Evolutionary conservation across 345 rosid genomes (phyloP), one percentile per base, ranked within the genome.

Genomic region (Salix exigua): DNA sequence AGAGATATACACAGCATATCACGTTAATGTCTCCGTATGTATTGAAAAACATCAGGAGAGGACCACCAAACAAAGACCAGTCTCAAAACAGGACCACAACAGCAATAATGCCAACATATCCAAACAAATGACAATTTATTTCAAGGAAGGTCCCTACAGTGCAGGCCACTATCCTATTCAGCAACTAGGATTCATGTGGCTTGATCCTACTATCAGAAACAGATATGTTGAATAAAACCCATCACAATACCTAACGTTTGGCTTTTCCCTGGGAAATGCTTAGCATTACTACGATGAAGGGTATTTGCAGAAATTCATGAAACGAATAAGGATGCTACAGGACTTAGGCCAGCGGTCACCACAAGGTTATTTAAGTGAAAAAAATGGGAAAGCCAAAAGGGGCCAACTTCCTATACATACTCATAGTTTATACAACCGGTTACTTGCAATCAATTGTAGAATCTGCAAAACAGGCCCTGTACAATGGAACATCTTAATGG

Each of bases 71-170:
- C 55, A 82, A 72, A 44, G 67, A 69, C 53, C 44, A 12, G 77
- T 77, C 78, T 19, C 80, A 31, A 70, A 19, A 40, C 44, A 79
- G 88, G 90, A 87, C 84, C 87, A 82, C 85, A 72, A 72, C 30
- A 55, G 40, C 76, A 72, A 42, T 51, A 70, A 69, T 72, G 75
- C 70, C 50, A 60, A 62, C 74, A 63, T 70, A 53, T 72, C 69
- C 35, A 70, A 74, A 65, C 65, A 70, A 48, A 72, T 65, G 78
- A 73, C 42, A 68, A 73, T 19, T 51, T 74, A 51, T 72, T 33
- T 44, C 62, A 58, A 66, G 66, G 33, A 76, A 77, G 79, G 80
- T 74, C 80, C 82, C 80, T 37, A 33, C 6, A 7, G 61, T 33
- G 18, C 23, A 71, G 33, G 53, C 30, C 11, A 55, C 18, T 67